Conservation (phyloP, 495 filamentous ascomycete species). For the Letharia columbiana region DNA sequence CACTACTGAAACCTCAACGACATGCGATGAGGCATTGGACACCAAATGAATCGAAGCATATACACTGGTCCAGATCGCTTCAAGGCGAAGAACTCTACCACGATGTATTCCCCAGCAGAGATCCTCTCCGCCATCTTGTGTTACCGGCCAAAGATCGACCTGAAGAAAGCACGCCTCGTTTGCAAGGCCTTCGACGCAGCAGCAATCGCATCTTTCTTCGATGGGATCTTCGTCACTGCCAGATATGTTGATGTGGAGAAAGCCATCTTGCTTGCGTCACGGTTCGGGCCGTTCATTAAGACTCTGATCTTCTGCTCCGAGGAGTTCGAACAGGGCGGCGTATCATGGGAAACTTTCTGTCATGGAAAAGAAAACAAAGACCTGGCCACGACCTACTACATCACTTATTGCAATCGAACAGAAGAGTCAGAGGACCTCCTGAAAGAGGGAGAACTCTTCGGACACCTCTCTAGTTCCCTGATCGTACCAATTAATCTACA, state of each 20-base stretch:
- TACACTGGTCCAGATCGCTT: not conserved
- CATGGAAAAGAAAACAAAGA: too few species aligned
- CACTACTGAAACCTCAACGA: too few species aligned
- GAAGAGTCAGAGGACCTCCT: not conserved
- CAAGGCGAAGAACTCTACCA: not conserved
- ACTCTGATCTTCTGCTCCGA: not conserved
- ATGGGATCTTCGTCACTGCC: not conserved
- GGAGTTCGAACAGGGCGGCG: too few species aligned
- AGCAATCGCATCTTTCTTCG: not conserved
- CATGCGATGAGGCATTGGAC: too few species aligned
- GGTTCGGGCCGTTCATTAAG: not conserved
- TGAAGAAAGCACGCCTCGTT: not conserved
- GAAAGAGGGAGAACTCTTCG: not conserved
- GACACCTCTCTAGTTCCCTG: not conserved
- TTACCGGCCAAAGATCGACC: not conserved
- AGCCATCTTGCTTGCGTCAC: not conserved
- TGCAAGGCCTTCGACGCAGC: not conserved
- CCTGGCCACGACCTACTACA: too few species aligned
- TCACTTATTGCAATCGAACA: not conserved
- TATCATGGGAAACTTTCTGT: too few species aligned
- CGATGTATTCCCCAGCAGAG: not conserved
- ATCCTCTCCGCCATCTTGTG: not conserved
- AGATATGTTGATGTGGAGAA: not conserved
- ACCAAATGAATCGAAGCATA: too few species aligned
- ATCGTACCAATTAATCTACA: not conserved